Evolutionary conservation across 352 stramenopile species (phyloP), one percentile per base, ranked within the genome.

Genomic region (Phytopythium helicoides): DNA sequence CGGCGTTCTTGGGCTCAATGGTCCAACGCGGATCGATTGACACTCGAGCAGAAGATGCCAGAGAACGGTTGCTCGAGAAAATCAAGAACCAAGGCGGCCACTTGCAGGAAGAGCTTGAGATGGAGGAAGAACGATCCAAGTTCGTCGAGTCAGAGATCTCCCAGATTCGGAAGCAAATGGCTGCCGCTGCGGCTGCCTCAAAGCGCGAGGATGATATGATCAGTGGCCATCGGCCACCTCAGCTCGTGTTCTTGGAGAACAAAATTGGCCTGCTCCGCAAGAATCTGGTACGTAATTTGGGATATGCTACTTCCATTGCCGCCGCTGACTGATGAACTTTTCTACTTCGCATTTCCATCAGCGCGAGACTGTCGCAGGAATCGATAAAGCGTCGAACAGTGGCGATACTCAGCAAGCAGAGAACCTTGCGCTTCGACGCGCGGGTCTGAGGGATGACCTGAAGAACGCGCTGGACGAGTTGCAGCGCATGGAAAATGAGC

Each of bases 161-260:
- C 7, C 76, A 87, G 53, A 85, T 91, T 42, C 66, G 71, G 38
- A 71, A 64, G 12, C 76, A 93, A 47, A 85, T 91, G 72, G 62
- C 73, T n/a, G 74, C 69, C 33, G 79, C 76, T 14, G 64, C 80
- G 37, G 73, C 76, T 25, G 76, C 78, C 0, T 84, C 80, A 6
- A 86, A 79, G 56, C 74, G 81, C 23, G 81, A 92, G 45, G 76
- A 91, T 56, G 80, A 84, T 22, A 73, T 93, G 45, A 87, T 93
- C 59, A 91, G 80, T 42, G 83, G 83, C 11, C 77, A 89, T 39
- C 84, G 82, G 51, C 76, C 80, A 4, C 83, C 83, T 16, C 80
- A 91, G 52, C 66, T 88, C 38, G 86, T 93, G 44, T 89, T 86
- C 46, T 52, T 89, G 38, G 83, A 93, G 54, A 87, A 84, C 50